phyloP scores from a whole-genome alignment of 495 filamentous ascomycete species.

The Neurospora sp. region DNA sequence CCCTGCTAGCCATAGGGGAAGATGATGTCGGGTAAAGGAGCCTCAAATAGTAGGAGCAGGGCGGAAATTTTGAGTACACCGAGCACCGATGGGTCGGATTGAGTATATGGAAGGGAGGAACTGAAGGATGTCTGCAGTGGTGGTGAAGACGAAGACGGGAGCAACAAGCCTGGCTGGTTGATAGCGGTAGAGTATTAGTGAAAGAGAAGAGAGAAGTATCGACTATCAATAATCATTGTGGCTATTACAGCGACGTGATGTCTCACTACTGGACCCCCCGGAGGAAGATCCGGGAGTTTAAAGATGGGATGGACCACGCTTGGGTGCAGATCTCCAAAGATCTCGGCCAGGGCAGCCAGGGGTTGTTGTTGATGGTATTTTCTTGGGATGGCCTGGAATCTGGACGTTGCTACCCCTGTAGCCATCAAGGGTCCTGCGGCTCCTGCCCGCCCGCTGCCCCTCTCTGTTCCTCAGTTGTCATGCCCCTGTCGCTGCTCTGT shows the following conservation, averaged over 20 bases:
- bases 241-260: not conserved
- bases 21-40: constrained; percentile 21
- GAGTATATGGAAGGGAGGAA: not conserved
- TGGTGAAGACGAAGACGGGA: not conserved
- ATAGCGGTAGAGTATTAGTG: not conserved
- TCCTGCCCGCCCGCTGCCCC: not conserved
- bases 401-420: not conserved
- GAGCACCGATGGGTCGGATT: not conserved
- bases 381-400: not conserved
- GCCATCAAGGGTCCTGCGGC: not conserved
- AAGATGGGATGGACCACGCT: not conserved
- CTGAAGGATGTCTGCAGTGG: not conserved
- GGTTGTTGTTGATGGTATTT: not conserved
- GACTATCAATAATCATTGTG: not conserved
- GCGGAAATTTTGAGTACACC: not conserved
- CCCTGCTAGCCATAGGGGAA: constrained; percentile 30
- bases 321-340: not conserved
- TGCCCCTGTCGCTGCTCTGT: not conserved
- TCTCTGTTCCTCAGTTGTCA: not conserved
- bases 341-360: not conserved
- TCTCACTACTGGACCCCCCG: not conserved
- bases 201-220: not conserved
- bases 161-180: not conserved
- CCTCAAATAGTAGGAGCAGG: not conserved
- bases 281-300: not conserved